phyloP scores from a whole-genome alignment of 768 basidiomycete species.

The Suillus occidentalis region DNA sequence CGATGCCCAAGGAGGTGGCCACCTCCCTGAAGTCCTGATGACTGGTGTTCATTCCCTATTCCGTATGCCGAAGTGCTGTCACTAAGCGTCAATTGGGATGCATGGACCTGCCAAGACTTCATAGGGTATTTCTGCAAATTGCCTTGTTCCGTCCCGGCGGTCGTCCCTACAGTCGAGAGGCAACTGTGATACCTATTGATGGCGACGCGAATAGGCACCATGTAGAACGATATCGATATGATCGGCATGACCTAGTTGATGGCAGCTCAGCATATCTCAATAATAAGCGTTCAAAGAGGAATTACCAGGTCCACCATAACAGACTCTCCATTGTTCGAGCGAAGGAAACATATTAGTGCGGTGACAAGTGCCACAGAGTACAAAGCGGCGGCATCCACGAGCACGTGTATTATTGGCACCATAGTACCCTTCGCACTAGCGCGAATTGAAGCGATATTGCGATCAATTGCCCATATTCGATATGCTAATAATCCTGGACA shows the following conservation, averaged over 20 bases:
- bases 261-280: neutral
- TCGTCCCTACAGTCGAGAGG: neutral
- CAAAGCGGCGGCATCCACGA: conserved; percentile 7
- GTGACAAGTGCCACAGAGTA: conserved; percentile 8
- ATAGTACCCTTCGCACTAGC: neutral
- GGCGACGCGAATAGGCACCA: neutral
- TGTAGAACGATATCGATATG: neutral
- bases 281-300: neutral
- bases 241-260: neutral
- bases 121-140: neutral
- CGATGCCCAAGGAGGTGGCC: neutral
- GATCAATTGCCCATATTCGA: conserved; percentile 7
- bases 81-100: neutral
- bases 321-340: conserved; percentile 2
- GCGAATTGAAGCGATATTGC: neutral
- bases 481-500: conserved; percentile 2
- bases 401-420: conserved; percentile 3
- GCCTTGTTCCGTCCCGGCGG: neutral
- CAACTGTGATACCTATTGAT: neutral
- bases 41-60: neutral
- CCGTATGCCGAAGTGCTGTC: neutral
- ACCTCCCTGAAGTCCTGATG: neutral
- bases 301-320: conserved; percentile 8
- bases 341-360: neutral
- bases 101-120: conserved; percentile 1